Evolutionary conservation across 345 rosid species (phyloP).

Genomic region (Erysimum cheiranthoides): DNA sequence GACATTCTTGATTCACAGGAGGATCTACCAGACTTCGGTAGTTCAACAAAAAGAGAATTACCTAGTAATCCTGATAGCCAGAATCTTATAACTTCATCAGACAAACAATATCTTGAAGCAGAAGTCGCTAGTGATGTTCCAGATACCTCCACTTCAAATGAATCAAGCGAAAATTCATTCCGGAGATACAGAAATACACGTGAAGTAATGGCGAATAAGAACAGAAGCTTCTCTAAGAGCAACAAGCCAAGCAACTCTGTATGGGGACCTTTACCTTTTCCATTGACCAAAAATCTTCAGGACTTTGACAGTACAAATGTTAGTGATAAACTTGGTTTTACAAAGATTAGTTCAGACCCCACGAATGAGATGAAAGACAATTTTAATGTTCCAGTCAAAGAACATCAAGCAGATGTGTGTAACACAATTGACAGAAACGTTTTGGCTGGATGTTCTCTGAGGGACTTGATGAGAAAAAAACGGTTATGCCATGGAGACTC

Average conservation of each 20-base stretch:
- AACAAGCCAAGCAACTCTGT: slow-evolving; percentile 48
- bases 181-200: slow-evolving; percentile 48
- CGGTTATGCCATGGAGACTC: slow-evolving; percentile 55
- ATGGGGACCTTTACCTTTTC: slow-evolving; percentile 79
- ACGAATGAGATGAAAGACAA: slow-evolving; percentile 44
- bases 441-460: slow-evolving; percentile 62
- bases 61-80: slow-evolving; percentile 38
- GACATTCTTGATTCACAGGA: slow-evolving; percentile 93
- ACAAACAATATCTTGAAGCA: slow-evolving; percentile 52
- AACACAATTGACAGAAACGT: slow-evolving; percentile 42
- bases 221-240: slow-evolving; percentile 44
- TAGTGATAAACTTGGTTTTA: slow-evolving; percentile 45
- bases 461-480: slow-evolving; percentile 91
- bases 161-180: slow-evolving; percentile 50
- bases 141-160: slow-evolving; percentile 42
- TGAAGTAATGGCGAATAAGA: slow-evolving; percentile 42
- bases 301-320: slow-evolving; percentile 42
- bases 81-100: slow-evolving; percentile 46
- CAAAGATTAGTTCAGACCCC: slow-evolving; percentile 41
- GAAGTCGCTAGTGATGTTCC: slow-evolving; percentile 61
- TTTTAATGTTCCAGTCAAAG: slow-evolving; percentile 43
- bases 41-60: slow-evolving; percentile 50
- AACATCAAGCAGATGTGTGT: slow-evolving; percentile 43
- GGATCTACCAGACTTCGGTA: slow-evolving; percentile 54
- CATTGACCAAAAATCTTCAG: slow-evolving; percentile 44